Evolutionary conservation across 164 flowering plant species (phyloP).

Genomic region (Hamamelis virginiana): DNA sequence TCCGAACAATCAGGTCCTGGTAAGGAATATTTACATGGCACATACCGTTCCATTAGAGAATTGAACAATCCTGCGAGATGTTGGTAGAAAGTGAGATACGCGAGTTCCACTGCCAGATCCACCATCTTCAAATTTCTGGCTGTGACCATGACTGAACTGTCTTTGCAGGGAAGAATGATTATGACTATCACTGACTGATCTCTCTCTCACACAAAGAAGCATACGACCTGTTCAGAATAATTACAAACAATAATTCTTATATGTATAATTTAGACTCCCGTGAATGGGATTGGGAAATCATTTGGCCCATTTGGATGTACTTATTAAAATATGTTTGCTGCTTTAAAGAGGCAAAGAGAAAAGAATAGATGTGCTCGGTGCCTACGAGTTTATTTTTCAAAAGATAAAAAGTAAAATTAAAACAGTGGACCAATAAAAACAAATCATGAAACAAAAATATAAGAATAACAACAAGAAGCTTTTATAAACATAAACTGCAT

Average conservation of each 20-base stretch:
- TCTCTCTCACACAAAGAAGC: constrained; percentile 97
- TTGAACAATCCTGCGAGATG: constrained; percentile 96
- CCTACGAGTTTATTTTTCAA: too few species aligned
- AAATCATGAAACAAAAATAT: too few species aligned
- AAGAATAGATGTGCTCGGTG: too few species aligned
- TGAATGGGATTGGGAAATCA: too few species aligned
- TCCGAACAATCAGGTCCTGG: not conserved
- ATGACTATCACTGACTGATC: constrained; percentile 59
- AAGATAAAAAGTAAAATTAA: too few species aligned
- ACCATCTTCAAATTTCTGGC: constrained; percentile 78
- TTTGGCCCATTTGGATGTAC: too few species aligned
- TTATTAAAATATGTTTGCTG: too few species aligned
- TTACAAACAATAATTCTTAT: not conserved
- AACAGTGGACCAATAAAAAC: too few species aligned
- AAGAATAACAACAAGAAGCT: too few species aligned
- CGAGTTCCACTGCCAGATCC: constrained; percentile 76
- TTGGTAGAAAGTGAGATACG: constrained; percentile 88
- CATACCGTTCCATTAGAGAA: constrained; percentile 93
- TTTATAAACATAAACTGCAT: too few species aligned
- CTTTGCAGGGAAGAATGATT: constrained; percentile 87
- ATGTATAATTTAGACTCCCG: too few species aligned
- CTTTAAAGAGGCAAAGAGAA: too few species aligned
- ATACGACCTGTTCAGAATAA: constrained; percentile 66
- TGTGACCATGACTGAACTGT: constrained; percentile 94
- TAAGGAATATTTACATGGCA: not conserved